Conservation (phyloP, 768 basidiomycete species). For the Pleurotus eryngii region DNA sequence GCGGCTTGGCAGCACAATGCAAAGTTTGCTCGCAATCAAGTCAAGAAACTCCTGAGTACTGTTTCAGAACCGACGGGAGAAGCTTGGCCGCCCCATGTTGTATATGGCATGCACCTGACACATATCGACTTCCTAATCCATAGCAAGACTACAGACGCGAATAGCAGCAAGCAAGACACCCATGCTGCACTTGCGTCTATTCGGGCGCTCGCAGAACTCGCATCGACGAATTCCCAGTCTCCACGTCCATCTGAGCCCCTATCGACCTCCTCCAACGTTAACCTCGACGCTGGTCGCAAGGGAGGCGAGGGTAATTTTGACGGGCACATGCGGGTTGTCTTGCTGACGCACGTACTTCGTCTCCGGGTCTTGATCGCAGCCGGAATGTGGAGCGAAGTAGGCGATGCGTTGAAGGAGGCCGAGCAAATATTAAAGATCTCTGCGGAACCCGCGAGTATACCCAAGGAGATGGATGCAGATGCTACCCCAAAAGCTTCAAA, state of each 20-base stretch:
- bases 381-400: constrained; percentile 51
- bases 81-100: constrained; percentile 38
- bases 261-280: not conserved
- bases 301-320: constrained; percentile 6
- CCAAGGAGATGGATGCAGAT: constrained; percentile 3
- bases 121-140: constrained; percentile 43
- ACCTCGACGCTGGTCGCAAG: constrained; percentile 7
- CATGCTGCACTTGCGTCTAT: constrained; percentile 27
- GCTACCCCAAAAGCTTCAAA: constrained; percentile 4
- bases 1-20: constrained; percentile 47
- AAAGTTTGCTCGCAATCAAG: constrained; percentile 57
- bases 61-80: constrained; percentile 40
- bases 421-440: constrained; percentile 49
- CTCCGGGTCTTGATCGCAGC: constrained; percentile 53
- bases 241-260: constrained; percentile 8
- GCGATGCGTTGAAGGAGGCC: constrained; percentile 40
- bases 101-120: constrained; percentile 55
- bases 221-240: constrained; percentile 5
- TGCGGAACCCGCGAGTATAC: constrained; percentile 13
- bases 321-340: constrained; percentile 39
- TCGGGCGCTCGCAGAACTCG: constrained; percentile 27
- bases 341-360: constrained; percentile 53
- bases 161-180: constrained; percentile 12
- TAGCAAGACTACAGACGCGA: constrained; percentile 10
- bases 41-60: constrained; percentile 49